Evolutionary conservation across 1,284 basidiomycete species (phyloP).

Genomic region (Ganoderma sinense): DNA sequence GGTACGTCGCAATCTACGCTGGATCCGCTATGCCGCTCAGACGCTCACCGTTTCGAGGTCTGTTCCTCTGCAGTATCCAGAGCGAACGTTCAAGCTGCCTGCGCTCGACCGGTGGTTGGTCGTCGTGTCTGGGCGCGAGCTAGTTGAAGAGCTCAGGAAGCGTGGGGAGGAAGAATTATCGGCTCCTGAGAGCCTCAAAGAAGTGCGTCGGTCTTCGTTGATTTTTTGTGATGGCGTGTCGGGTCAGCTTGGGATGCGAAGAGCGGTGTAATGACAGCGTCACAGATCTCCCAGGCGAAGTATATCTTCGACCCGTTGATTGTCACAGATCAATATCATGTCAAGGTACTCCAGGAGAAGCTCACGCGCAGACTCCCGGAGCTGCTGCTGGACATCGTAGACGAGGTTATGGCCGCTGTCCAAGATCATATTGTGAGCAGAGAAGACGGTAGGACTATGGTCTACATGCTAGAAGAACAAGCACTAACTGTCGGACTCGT

Average conservation of each 20-base stretch:
- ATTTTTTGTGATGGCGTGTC: too few species aligned
- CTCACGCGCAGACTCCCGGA: constrained; percentile 31
- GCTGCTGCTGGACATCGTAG: constrained; percentile 34
- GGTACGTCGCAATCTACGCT: too few species aligned
- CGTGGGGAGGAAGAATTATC: not conserved
- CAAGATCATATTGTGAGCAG: constrained; percentile 24
- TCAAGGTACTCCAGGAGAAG: constrained; percentile 33
- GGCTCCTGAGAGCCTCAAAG: not conserved
- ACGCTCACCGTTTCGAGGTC: too few species aligned
- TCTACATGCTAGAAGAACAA: too few species aligned
- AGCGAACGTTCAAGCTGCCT: constrained; percentile 42
- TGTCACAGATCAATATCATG: constrained; percentile 36
- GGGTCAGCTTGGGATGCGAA: not conserved
- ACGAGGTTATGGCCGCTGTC: constrained; percentile 36
- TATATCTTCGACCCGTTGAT: constrained; percentile 32
- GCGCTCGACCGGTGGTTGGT: constrained; percentile 42
- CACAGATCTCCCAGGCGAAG: constrained; percentile 15
- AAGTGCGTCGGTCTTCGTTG: too few species aligned
- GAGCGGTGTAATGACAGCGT: not conserved
- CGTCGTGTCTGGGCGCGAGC: constrained; percentile 28
- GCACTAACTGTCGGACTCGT: not conserved
- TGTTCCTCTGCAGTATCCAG: constrained; percentile 39
- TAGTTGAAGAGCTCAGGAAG: not conserved
- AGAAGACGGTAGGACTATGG: constrained; percentile 13
- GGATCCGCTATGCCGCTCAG: too few species aligned